Evolutionary conservation across 306 rosid species (phyloP).

Genomic region (Trifolium repens): DNA sequence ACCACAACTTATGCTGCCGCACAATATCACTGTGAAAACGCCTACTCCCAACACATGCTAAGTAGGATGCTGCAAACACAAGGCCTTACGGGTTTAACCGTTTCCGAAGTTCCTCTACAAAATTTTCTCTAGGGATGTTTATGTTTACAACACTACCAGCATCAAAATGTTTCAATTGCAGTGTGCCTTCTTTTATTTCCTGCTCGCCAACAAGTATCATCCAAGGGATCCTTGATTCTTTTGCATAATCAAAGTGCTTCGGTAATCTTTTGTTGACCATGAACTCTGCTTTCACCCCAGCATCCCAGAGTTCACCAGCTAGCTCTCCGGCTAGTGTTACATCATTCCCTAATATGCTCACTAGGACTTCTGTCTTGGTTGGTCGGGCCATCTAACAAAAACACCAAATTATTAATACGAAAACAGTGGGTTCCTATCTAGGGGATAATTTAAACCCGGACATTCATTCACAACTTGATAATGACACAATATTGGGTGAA

Average conservation of each 20-base stretch:
- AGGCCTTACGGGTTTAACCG: slow-evolving; percentile 50
- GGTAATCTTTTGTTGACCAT: slow-evolving; percentile 60
- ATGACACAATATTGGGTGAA: background rate
- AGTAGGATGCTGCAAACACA: background rate
- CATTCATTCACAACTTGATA: background rate
- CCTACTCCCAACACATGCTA: background rate
- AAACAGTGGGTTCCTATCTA: background rate
- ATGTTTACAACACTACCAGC: slow-evolving; percentile 48
- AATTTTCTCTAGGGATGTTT: slow-evolving; percentile 49
- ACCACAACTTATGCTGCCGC: background rate
- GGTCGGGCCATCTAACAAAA: slow-evolving; percentile 68
- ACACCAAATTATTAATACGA: slow-evolving; percentile 16
- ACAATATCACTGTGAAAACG: background rate
- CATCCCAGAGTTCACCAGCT: slow-evolving; percentile 78
- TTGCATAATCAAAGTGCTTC: slow-evolving; percentile 80
- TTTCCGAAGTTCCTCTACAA: slow-evolving; percentile 68
- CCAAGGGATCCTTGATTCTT: slow-evolving; percentile 84
- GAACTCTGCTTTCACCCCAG: slow-evolving; percentile 65
- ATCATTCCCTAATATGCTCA: slow-evolving; percentile 83
- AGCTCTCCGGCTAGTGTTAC: slow-evolving; percentile 68
- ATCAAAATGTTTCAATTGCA: slow-evolving; percentile 63
- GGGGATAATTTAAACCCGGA: slow-evolving; percentile 1
- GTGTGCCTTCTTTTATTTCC: slow-evolving; percentile 67
- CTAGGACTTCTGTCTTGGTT: slow-evolving; percentile 81
- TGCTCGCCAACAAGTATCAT: slow-evolving; percentile 77